Base-by-base conservation (phyloP, 1,284 basidiomycete species). In the Rhodotorula sp. region DNA sequence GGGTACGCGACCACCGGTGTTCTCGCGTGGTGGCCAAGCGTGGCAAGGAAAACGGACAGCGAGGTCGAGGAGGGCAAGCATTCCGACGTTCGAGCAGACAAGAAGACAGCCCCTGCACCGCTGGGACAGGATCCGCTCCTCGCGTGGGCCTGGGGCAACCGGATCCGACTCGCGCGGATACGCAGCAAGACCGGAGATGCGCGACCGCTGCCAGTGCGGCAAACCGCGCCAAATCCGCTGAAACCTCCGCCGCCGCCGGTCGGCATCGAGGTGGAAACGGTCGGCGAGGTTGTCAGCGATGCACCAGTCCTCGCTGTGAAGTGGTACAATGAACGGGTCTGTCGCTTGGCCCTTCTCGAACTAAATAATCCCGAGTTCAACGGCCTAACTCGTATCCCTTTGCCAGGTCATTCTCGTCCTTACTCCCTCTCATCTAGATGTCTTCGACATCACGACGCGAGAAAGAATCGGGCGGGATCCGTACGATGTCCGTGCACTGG, bases 101-200 rank as follows among this genome's bases (percentile, higher is more conserved):
- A 55, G 6, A 7, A 17, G 12, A 33, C 60, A 29, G 59, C 45
- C 1, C 26, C 22, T 7, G 60, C 26, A 8, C 29, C 4, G 42
- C 37, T 26, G 3, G 70, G 71, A 5, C 75, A 78, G n/a, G 80
- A 82, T 65, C 93, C 93, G 1, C 82, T 87, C 37, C 83, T 96
- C 20, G 91, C 88, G 1, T 94, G 89, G 78, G 88, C 90, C 0
- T 96, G 93, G 93, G 92, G 89, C 0, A 83, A 83, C 62, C 83
- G 81, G 1, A 77, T 95, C 44, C 83, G 85, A 60, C 81, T 95
- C 42, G 80, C 95, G 6, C 29, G 66, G 30, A 66, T 62, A 24
- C n/a, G 37, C 17, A 51, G 61, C 20, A 51, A 51, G 14, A 26
- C 63, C 29, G 56, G 61, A 57, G 67, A 59, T 24, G 54, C 46